Evolutionary conservation across 148 eudicot species (phyloP).

Genomic region (Silene conica): DNA sequence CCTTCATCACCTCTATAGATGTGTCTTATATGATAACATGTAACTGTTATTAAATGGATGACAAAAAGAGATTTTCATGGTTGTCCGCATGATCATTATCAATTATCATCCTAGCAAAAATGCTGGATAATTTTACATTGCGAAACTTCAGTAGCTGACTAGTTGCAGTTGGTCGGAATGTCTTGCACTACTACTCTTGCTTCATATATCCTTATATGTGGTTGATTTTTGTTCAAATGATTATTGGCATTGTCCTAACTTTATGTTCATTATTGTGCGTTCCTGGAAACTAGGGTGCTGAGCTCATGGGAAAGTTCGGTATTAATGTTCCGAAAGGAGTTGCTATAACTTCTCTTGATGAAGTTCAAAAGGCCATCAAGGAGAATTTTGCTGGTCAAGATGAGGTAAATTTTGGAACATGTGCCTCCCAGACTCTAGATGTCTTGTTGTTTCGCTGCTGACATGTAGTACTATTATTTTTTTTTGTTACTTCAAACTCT

Average conservation of each 20-base stretch:
- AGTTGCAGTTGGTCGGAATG: not conserved
- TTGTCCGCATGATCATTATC: not conserved
- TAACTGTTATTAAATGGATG: not conserved
- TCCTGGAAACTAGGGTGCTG: slow-evolving; percentile 67
- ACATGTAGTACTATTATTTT: not conserved
- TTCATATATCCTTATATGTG: not conserved
- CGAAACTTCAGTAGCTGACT: too few relatives aligned
- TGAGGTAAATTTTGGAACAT: slow-evolving; percentile 48
- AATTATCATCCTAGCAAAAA: not conserved
- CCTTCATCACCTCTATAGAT: not conserved
- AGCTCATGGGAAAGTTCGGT: slow-evolving; percentile 83
- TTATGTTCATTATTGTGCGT: not conserved
- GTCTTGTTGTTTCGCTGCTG: not conserved
- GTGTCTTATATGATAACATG: not conserved
- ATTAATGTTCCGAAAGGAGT: slow-evolving; percentile 89
- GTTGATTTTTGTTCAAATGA: not conserved
- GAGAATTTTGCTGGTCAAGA: slow-evolving; percentile 64
- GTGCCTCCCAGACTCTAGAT: not conserved
- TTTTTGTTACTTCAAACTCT: not conserved
- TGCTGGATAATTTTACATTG: not conserved
- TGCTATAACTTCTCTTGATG: slow-evolving; percentile 64
- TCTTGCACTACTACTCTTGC: too few relatives aligned
- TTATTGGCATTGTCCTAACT: not conserved
- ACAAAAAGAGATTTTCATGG: too few relatives aligned
- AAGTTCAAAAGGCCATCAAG: slow-evolving; percentile 57